These are phyloP conservation scores for Acacia melanoxylon DNA, from an alignment of 306 rosid genomes.

Conservation along the genomic window DNA sequence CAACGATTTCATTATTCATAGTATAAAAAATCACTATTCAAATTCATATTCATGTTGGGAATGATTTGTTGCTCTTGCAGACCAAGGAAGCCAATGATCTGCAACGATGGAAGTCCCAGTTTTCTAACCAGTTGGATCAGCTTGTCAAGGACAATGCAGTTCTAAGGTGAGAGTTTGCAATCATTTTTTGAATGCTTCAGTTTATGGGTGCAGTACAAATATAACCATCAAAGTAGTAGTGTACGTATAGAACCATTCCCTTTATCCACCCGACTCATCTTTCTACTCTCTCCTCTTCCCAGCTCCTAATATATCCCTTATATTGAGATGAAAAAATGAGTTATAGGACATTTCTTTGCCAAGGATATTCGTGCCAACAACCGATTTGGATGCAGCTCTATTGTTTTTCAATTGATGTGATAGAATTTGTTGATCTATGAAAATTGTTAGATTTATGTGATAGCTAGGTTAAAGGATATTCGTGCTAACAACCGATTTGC, in stretches of 20 bases:
- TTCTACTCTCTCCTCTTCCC: background rate
- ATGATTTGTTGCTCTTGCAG: constrained; percentile 52
- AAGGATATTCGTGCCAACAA: too few relatives aligned
- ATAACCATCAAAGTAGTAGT: background rate
- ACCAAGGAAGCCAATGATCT: constrained; percentile 58
- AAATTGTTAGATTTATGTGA: background rate
- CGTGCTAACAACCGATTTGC: too few relatives aligned
- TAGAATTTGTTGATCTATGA: background rate
- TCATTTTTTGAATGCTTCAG: background rate
- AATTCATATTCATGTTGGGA: constrained; percentile 14
- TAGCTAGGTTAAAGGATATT: background rate
- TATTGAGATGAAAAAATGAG: background rate
- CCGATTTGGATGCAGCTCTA: too few relatives aligned
- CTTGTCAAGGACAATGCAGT: constrained; percentile 61
- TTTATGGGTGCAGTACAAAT: constrained; percentile 5
- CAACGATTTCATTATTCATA: background rate
- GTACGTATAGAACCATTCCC: background rate
- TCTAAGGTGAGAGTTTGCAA: constrained; percentile 62
- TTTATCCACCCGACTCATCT: constrained; percentile 1
- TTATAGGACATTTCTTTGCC: too few relatives aligned
- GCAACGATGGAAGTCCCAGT: constrained; percentile 71
- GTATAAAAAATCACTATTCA: background rate
- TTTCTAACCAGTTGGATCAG: constrained; percentile 65
- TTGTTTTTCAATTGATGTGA: background rate
- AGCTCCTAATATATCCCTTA: background rate